Base-by-base conservation (phyloP, 2,329 filamentous ascomycete genomes). In the Diaporthe citriasiana region DNA sequence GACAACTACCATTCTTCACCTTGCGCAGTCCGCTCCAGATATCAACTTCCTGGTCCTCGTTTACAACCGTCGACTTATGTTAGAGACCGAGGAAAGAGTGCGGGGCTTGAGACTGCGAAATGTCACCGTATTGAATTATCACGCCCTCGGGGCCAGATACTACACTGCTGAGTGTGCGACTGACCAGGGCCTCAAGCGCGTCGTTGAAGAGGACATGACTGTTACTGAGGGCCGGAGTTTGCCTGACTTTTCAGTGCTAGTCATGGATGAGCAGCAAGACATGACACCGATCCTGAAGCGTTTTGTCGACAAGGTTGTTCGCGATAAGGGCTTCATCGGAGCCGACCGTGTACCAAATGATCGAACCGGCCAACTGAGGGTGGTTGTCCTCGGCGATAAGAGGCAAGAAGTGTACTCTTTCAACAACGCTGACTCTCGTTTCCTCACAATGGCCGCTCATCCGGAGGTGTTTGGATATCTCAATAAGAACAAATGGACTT, bases 181-280 rank as follows among this genome's bases (percentile, higher is more conserved):
- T 13, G 73, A 75, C 45, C 73, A 75, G 27, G 73, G 73, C 8
- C 56, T 75, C 30, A 75, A 75, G 65, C 73, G 73, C 12, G 57
- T 75, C 4, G 70, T 73, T n/a, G 73, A 75, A 42, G 50, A 73
- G 12, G 55, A 75, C 42, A 75, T 73, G 73, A 9, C 70, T 10
- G 55, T 75, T 9, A 45, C 53, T 19, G 65, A 70, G 7, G 57
- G 51, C 4, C 57, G 38, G 70, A 57, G 27, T 33, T 53, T 75
- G 10, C 73, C 73, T 3, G 25, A 66, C 1, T 75, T 75, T 15
- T 75, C 73, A 7, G 70, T 75, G 3, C 42, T 75, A 40, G 71
- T 75, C 12, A 70, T 75, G 73, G 73, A 75, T n/a, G 73, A 75
- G 63, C 73, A 75, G 47, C 73, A 75, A 38, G 73, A 75, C 9